These are phyloP conservation scores for Penicillium palitans DNA, from an alignment of 2,329 filamentous ascomycete genomes.

Conservation along the genomic window DNA sequence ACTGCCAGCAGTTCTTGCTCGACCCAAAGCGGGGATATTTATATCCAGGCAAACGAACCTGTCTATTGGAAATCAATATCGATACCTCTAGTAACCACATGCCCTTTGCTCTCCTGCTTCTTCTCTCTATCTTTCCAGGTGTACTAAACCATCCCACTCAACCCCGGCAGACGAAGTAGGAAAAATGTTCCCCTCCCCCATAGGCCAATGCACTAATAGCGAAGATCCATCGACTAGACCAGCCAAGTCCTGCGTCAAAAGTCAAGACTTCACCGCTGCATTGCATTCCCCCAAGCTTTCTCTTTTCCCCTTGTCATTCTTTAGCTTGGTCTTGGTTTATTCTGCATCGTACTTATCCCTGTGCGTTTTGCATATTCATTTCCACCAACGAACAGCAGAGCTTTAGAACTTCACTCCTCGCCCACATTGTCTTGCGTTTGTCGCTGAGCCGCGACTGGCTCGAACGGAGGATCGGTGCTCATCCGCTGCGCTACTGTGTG, in stretches of 20 bases:
- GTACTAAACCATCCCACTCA: background rate
- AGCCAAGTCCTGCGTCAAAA: background rate
- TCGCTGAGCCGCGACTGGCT: background rate
- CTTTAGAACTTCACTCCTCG: background rate
- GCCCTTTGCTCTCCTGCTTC: background rate
- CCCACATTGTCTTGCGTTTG: background rate
- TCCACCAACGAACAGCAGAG: background rate
- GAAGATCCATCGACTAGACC: background rate
- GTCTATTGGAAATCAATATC: too few relatives aligned
- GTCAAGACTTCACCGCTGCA: background rate
- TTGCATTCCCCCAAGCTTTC: background rate
- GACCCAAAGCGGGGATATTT: background rate
- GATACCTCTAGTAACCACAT: background rate
- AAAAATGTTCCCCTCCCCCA: too few relatives aligned
- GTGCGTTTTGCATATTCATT: background rate
- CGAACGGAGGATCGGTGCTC: too few relatives aligned
- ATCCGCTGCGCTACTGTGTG: background rate
- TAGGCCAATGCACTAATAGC: background rate
- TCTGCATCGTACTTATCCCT: background rate
- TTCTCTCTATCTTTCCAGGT: background rate
- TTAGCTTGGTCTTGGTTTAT: background rate
- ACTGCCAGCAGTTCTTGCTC: background rate
- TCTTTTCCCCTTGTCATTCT: background rate
- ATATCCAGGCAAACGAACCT: background rate
- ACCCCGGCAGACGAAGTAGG: too few relatives aligned